phyloP scores from a whole-genome alignment of 495 filamentous ascomycete species.

The Penicillium samsonianum region DNA sequence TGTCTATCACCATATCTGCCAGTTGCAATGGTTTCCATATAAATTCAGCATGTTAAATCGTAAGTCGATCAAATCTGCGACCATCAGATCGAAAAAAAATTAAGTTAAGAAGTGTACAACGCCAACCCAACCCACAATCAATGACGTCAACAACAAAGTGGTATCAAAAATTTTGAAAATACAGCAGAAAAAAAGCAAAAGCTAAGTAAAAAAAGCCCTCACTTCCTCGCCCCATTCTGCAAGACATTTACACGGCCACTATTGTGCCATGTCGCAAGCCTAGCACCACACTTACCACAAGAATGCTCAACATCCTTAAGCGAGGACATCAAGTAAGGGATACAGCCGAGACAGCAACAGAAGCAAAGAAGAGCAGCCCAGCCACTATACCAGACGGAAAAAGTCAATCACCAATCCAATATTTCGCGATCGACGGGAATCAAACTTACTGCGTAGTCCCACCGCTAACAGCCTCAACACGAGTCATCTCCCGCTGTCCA shows the following conservation, averaged over 20 bases:
- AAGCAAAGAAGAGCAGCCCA: constrained; percentile 51
- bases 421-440: not conserved
- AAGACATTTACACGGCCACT: constrained; percentile 51
- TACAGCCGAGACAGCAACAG: constrained; percentile 52
- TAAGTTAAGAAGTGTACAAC: not conserved
- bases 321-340: constrained; percentile 52
- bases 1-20: not conserved
- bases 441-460: constrained; percentile 53
- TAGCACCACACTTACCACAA: constrained; percentile 49
- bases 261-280: constrained; percentile 55
- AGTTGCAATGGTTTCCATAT: not conserved
- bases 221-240: constrained; percentile 19
- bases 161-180: constrained; percentile 5
- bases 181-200: not conserved
- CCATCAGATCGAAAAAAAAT: not conserved
- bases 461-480: constrained; percentile 39
- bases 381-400: constrained; percentile 31
- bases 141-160: constrained; percentile 9
- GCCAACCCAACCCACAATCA: not conserved
- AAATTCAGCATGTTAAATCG: not conserved
- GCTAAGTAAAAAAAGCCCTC: not conserved
- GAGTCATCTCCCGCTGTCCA: constrained; percentile 49
- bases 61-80: not conserved
- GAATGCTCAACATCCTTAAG: constrained; percentile 56
- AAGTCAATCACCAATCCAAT: constrained; percentile 8